These are phyloP conservation scores for Tothia fuscella DNA, from an alignment of 2,329 filamentous ascomycete genomes.

Conservation along the genomic window DNA sequence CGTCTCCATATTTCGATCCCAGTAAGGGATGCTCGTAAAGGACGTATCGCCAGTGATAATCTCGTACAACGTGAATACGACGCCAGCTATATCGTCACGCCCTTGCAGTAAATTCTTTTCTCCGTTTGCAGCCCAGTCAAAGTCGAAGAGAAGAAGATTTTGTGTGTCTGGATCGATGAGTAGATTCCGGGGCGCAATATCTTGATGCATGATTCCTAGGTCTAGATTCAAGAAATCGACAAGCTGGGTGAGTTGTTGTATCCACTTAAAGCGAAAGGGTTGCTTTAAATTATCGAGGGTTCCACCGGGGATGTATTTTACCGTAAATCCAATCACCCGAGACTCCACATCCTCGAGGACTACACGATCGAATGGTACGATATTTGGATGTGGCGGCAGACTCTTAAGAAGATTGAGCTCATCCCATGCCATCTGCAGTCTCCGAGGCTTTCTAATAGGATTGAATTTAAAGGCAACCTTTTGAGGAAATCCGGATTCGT, in stretches of 20 bases:
- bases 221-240: slow-evolving; percentile 17
- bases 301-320: slow-evolving; percentile 17
- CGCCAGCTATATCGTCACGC: slow-evolving; percentile 17
- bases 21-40: slow-evolving; percentile 17
- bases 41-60: slow-evolving; percentile 18
- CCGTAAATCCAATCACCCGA: slow-evolving; percentile 20
- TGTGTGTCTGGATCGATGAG: slow-evolving; percentile 16
- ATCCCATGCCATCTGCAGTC: slow-evolving; percentile 15
- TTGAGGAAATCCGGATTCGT: slow-evolving; percentile 9
- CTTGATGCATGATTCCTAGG: slow-evolving; percentile 23
- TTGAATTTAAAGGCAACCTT: slow-evolving; percentile 13
- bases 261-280: slow-evolving; percentile 17
- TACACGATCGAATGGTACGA: slow-evolving; percentile 19
- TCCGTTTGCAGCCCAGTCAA: slow-evolving; percentile 15
- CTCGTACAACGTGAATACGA: slow-evolving; percentile 20
- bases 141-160: slow-evolving; percentile 18
- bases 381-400: slow-evolving; percentile 20
- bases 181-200: slow-evolving; percentile 22
- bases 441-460: slow-evolving; percentile 9
- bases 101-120: slow-evolving; percentile 13
- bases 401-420: slow-evolving; percentile 19
- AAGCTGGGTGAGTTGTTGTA: slow-evolving; percentile 16
- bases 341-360: slow-evolving; percentile 18
- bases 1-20: slow-evolving; percentile 16
- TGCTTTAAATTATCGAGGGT: slow-evolving; percentile 15